Evolutionary conservation across 768 basidiomycete species (phyloP), one percentile per base, ranked within the genome.

Genomic region (Xerocomus spinulosus): DNA sequence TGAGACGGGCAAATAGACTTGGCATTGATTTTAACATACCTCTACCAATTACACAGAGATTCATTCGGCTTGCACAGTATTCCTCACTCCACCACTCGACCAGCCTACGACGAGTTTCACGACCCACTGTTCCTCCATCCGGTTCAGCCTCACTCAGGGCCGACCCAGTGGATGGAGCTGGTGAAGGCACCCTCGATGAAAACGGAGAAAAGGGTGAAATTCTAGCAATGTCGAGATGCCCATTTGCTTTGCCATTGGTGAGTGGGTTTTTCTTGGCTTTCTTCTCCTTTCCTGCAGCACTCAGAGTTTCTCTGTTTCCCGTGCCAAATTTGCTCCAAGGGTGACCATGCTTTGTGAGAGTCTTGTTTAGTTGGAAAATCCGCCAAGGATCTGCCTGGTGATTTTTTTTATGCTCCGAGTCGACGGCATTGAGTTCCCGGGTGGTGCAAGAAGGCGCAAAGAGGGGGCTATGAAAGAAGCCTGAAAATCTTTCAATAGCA

Each of bases 381-480:
- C 95, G 82, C 88, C 92, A 94, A 60, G 84, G 72, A 61, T 97
- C 92, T 3, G 76, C 71, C 63, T 95, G 94, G 39, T 88, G 80
- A 63, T 98, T 99, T 73, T 96, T 95, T 72, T 92, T 91, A 74
- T 97, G 85, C 65, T 99, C 96, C 0, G 92, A 95, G 64, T 99
- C 87, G 34, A 99, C 94, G 1, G 96, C 95, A 56, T 92, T 92
- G 52, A 96, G 75, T 70, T 99, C 95, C 26, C 92, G 81, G 23
- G 81, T 75, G 1, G 92, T 93, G 62, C 92, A 90, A 4, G 86
- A 88, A 0, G 87, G 80, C 2, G 82, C 66, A 61, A 99, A 98
- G 34, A 95, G 76, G 0, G 95, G 95, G n/a, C 82, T 86, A 54
- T 88, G 88, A 69, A 99, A 98, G 72, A 99, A 98, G 0, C 76